Conservation (phyloP, 2,329 filamentous ascomycete species). For the Paracorniculantispora psalliotae region DNA sequence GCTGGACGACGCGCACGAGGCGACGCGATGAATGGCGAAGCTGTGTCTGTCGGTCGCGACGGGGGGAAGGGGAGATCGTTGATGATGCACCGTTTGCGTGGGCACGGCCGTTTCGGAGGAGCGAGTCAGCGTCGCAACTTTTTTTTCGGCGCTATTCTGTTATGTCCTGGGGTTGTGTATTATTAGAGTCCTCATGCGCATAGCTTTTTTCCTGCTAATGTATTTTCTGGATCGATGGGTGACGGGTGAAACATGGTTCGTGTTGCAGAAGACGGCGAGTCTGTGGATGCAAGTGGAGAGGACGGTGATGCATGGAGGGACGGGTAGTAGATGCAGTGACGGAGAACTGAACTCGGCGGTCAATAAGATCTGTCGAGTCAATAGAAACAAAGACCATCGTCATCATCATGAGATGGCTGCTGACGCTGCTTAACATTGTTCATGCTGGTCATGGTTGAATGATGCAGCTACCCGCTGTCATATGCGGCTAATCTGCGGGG, state of each 20-base stretch:
- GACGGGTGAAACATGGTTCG: constrained; percentile 2
- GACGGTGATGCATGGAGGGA: neutral
- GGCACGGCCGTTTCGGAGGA: neutral
- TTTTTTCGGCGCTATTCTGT: neutral
- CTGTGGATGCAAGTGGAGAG: neutral
- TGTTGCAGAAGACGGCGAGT: neutral
- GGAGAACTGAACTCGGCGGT: neutral
- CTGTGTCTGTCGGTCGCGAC: neutral
- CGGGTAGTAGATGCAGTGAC: neutral
- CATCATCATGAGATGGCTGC: neutral
- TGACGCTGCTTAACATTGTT: no score
- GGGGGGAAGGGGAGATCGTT: no score
- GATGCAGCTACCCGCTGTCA: neutral
- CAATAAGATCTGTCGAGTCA: neutral
- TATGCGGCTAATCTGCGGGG: constrained; percentile 9
- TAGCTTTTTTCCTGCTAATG: neutral
- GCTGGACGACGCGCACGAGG: constrained; percentile 31
- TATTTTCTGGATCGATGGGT: no score
- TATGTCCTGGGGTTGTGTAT: neutral
- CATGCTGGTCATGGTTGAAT: neutral
- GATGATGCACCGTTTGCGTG: neutral
- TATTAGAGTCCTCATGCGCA: neutral
- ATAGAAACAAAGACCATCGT: neutral
- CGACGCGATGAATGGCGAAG: neutral
- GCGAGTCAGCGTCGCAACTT: neutral